Evolutionary conservation across 352 stramenopile species (phyloP).

Genomic region (Phytopythium kandeliae): DNA sequence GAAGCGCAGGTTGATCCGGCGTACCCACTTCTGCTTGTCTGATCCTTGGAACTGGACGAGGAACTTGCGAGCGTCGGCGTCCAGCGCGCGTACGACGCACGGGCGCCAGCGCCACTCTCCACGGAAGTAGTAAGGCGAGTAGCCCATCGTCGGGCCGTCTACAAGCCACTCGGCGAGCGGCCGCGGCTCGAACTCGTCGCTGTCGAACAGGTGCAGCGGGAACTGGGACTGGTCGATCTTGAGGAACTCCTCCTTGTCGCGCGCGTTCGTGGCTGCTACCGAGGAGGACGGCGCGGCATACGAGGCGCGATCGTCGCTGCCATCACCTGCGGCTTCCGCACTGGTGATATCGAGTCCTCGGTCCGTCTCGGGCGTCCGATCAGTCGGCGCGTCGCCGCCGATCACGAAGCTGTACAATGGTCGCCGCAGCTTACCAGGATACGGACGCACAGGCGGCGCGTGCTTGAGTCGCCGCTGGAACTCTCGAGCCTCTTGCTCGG

Average conservation of each 20-base stretch:
- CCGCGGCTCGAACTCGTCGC: constrained; percentile 74
- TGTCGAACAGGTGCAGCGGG: constrained; percentile 89
- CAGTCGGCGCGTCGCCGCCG: background rate
- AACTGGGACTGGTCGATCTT: constrained; percentile 90
- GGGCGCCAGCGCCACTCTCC: constrained; percentile 81
- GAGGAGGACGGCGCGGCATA: background rate
- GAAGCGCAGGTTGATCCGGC: constrained; percentile 91
- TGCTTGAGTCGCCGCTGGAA: constrained; percentile 53
- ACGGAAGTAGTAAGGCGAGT: constrained; percentile 82
- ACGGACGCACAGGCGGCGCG: constrained; percentile 45
- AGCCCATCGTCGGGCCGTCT: constrained; percentile 25
- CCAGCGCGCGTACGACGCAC: constrained; percentile 62
- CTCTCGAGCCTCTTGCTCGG: constrained; percentile 52
- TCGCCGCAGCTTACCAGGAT: constrained; percentile 49
- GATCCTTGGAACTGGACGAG: constrained; percentile 83
- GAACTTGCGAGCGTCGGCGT: constrained; percentile 60
- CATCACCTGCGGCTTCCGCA: background rate
- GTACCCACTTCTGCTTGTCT: constrained; percentile 83
- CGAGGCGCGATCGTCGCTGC: background rate
- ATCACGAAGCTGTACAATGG: constrained; percentile 17
- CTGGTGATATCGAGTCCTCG: background rate
- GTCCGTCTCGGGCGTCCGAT: background rate
- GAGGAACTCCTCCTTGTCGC: constrained; percentile 61
- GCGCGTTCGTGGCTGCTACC: constrained; percentile 1
- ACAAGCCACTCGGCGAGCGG: constrained; percentile 75